Percentiles rank a stretch among this genome's conserved stretches.
phyloP scores from a whole-genome alignment of 2,329 filamentous ascomycete species.

The Colletotrichum sp. region DNA sequence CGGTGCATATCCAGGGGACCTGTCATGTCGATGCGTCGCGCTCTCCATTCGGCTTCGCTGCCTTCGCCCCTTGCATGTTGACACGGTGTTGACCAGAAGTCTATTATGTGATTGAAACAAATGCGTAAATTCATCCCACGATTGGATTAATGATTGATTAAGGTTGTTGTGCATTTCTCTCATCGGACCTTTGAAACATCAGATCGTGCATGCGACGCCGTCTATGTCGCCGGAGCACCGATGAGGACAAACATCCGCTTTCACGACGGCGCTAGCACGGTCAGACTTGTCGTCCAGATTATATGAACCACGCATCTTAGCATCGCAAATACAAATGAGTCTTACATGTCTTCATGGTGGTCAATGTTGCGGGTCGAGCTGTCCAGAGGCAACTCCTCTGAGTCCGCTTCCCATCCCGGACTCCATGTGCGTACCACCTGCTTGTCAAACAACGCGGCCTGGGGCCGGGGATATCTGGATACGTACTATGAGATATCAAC shows the following conservation, averaged over 20 bases:
- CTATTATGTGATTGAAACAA: not conserved
- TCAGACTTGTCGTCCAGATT: not conserved
- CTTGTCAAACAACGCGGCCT: rapidly evolving
- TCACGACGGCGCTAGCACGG: not conserved
- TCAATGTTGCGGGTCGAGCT: not conserved
- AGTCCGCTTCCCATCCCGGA: not conserved
- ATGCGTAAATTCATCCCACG: not conserved
- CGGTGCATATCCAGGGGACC: not conserved
- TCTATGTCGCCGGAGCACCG: not conserved
- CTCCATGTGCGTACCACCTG: not conserved
- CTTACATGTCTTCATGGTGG: not conserved
- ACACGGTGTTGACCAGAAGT: too few relatives aligned
- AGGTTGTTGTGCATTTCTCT: not conserved
- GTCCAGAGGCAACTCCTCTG: rapidly evolving
- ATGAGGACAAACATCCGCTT: not conserved
- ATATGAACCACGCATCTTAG: not conserved
- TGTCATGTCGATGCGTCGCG: not conserved
- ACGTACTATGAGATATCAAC: not conserved
- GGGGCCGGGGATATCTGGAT: not conserved
- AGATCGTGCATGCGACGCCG: not conserved
- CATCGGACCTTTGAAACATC: not conserved
- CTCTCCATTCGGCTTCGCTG: not conserved
- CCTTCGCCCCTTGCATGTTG: not conserved
- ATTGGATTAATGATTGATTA: not conserved
- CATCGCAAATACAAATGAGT: not conserved